phyloP scores from a whole-genome alignment of 163 green algal genomes.

The Chlorella variabilis region DNA sequence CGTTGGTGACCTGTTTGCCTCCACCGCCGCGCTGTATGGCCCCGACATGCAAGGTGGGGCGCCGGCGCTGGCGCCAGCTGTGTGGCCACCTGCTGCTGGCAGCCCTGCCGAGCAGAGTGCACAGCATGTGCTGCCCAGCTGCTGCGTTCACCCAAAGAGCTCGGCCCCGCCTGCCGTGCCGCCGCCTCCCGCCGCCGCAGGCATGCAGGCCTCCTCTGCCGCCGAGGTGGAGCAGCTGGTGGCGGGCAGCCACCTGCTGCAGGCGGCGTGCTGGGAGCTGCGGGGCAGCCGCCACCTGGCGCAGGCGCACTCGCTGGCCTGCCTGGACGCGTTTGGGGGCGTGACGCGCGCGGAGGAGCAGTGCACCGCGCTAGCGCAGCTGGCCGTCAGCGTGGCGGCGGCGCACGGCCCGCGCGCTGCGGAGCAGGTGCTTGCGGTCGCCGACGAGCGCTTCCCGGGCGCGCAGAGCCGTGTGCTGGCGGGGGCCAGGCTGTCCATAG shows the following conservation, averaged over 20 bases:
- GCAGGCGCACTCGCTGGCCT: conserved; percentile 40
- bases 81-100: background rate
- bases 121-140: too few relatives aligned
- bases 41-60: conserved; percentile 16
- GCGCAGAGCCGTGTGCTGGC: conserved; percentile 18
- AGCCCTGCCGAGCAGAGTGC: too few relatives aligned
- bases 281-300: conserved; percentile 51
- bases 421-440: conserved; percentile 33
- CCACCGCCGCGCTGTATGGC: conserved; percentile 27
- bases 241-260: conserved; percentile 59
- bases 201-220: conserved; percentile 40
- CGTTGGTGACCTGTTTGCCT: conserved; percentile 34
- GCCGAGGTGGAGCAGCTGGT: conserved; percentile 51
- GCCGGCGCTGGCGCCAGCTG: background rate
- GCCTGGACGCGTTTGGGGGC: conserved; percentile 42
- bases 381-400: conserved; percentile 44
- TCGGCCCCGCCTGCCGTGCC: background rate
- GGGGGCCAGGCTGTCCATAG: conserved; percentile 41
- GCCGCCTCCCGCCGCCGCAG: conserved; percentile 22
- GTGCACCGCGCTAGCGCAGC: conserved; percentile 55
- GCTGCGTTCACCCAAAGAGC: background rate
- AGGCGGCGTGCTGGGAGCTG: conserved; percentile 45
- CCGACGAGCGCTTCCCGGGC: conserved; percentile 17
- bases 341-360: conserved; percentile 31
- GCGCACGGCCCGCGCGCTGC: conserved; percentile 40